Evolutionary conservation across 2,329 filamentous ascomycete genomes (phyloP), one percentile per base, ranked within the genome.

Genomic region (Xylariaceae sp.): DNA sequence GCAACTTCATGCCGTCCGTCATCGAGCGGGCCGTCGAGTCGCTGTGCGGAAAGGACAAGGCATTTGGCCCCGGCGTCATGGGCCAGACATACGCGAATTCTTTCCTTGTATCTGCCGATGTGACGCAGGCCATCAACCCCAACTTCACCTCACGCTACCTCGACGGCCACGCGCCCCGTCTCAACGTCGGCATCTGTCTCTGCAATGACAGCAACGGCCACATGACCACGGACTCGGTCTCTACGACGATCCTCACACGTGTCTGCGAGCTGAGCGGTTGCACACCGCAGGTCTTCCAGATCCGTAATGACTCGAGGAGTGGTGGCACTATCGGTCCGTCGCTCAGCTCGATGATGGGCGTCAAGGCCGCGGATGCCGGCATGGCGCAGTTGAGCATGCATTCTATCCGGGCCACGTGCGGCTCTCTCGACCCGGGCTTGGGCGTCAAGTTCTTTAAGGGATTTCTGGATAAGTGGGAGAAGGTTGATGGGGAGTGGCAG

Each of bases 251-350:
- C 45, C 70, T 97, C 28, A 79, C 84, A 52, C 78, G 87, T 19
- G 79, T 94, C 30, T 90, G 89, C 7, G 82, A 89, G 52, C 81
- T 87, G 44, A 77, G 74, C 47, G 87, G 73, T 38, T 80, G 79
- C 42, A 79, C 76, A 36, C 74, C 94, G 40, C 93, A 97, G 66
- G 72, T 86, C 4, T 97, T 97, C 74, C 89, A 95, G 74, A 97
- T 97, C 62, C 74, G 93, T 43, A 98, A 97, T 61, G 93, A 97
- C 65, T 85, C 78, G 9, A 74, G 91, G 41, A 88, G 82, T 57
- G 93, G 93, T 22, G 93, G 93, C 13, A 98, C 93, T 0, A 89
- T 97, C n/a, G 93, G 93, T 0, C 93, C 93, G 1, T 89, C 90
- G 78, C 74, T 95, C 28, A 89, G 83, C 52, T 81, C 83, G 19